Base-by-base conservation (phyloP, 148 eudicot species). In the Dysphania ambrosioides region DNA sequence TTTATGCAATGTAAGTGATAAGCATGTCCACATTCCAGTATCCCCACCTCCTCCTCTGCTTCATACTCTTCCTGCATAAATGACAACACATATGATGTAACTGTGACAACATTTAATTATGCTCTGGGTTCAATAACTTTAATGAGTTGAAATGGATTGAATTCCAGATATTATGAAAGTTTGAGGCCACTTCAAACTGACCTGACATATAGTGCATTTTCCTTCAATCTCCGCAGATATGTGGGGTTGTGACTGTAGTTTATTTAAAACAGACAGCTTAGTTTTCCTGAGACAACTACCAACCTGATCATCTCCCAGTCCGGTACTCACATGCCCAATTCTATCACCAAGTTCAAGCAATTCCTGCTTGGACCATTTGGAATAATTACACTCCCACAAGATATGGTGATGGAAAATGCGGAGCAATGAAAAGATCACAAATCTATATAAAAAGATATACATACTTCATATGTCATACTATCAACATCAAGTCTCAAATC, bases 141-240 rank as follows among this genome's bases (percentile, higher is more conserved):
- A 21, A n/a, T n/a, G 5, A 5, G 5, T 6, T 53, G 23, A n/a
- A 53, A n/a, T 21, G 2, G 24, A 53, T 53, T 21, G 26, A 24
- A 8, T 21, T 38, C 23, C 24, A 19, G 7, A 47, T 16, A 47
- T 47, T 47, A 47, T 16, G 21, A 13, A 47, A 4, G 8, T 29
- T 29, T 40, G 38, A 32, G 53, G 62, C 55, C 13, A 24, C 13
- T 65, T 24, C 51, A 59, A 55, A 82, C 78, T 42, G 36, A 90
- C 94, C 89, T 90, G 94, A 67, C 94, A 90, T 68, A 91, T 91
- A 79, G 88, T 94, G 89, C 98, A 94, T 70, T 91, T 89, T 69
- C 83, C 63, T 73, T 89, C 90, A 47, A 74, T 73, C 65, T 85
- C 90, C 0, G 75, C 74, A 34, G 73, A 77, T 24, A 81, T 56